phyloP scores from a whole-genome alignment of 2,329 filamentous ascomycete genomes.

The Ascochyta pisi region DNA sequence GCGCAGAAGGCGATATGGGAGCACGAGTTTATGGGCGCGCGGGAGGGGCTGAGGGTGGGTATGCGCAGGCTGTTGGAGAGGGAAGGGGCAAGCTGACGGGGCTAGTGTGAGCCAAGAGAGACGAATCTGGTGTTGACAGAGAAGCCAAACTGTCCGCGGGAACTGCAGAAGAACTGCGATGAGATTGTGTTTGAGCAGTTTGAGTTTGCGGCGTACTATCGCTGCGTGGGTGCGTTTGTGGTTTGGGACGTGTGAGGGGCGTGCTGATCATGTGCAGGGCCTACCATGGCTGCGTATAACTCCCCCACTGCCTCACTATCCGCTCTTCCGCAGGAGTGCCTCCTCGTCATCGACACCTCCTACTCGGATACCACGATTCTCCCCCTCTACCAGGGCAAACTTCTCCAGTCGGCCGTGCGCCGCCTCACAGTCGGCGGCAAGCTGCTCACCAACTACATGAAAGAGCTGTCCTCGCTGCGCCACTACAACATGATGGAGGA shows the following conservation, averaged over 20 bases:
- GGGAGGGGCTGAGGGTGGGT: conserved; percentile 63
- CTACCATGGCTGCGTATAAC: conserved; percentile 82
- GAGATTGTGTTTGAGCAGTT: conserved; percentile 98
- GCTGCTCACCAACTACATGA: conserved; percentile 89
- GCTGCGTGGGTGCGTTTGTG: conserved; percentile 66
- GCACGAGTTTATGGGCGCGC: conserved; percentile 79
- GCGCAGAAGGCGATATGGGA: conserved; percentile 96
- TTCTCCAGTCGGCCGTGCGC: conserved; percentile 80
- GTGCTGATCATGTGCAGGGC: conserved; percentile 56
- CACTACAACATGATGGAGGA: conserved; percentile 98
- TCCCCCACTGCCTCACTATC: conserved; percentile 52
- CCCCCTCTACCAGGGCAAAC: conserved; percentile 79
- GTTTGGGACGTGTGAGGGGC: background rate
- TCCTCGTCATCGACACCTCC: conserved; percentile 89
- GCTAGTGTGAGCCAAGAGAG: conserved; percentile 73
- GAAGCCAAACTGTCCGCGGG: conserved; percentile 80
- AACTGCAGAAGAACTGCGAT: conserved; percentile 87
- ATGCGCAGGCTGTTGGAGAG: conserved; percentile 11
- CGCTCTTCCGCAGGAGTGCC: conserved; percentile 72
- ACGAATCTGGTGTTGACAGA: conserved; percentile 88
- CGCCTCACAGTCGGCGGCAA: conserved; percentile 92
- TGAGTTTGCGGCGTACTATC: conserved; percentile 85
- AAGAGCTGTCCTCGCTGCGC: conserved; percentile 84
- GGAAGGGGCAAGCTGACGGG: conserved; percentile 18
- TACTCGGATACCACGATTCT: conserved; percentile 94